phyloP scores from a whole-genome alignment of 768 basidiomycete genomes.

The Tylopilus sp. region DNA sequence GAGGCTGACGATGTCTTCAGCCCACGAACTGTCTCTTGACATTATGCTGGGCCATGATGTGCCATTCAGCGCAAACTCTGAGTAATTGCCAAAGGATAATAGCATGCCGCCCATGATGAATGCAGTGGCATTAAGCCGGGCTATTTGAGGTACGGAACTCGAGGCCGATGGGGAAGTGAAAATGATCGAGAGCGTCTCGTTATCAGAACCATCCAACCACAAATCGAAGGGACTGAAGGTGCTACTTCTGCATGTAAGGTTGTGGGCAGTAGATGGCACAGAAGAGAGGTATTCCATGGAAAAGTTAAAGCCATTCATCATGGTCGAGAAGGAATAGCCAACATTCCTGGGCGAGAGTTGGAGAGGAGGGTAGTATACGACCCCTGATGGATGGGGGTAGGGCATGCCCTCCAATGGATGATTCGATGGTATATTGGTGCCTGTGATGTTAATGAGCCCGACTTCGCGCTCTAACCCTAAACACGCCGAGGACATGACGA shows the following conservation, averaged over 20 bases:
- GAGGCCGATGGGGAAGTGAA: background rate
- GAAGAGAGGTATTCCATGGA: too few species aligned
- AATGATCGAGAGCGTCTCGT: constrained; percentile 10
- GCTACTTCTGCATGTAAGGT: background rate
- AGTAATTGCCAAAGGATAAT: constrained; percentile 2
- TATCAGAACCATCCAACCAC: constrained; percentile 5
- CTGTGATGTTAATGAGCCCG: constrained; percentile 11
- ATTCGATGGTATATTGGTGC: background rate
- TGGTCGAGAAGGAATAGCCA: background rate
- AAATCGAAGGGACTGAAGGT: background rate
- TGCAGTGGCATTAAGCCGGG: too few species aligned
- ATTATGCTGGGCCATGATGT: constrained; percentile 12
- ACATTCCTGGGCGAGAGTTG: background rate
- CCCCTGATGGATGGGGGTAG: too few species aligned
- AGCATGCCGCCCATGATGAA: constrained; percentile 8
- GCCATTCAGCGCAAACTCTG: constrained; percentile 13
- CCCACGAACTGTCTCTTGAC: constrained; percentile 9
- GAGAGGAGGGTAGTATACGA: constrained; percentile 15
- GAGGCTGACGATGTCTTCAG: too few species aligned
- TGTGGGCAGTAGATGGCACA: constrained; percentile 9
- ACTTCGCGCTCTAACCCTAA: background rate
- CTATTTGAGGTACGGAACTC: too few species aligned
- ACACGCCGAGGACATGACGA: constrained; percentile 4
- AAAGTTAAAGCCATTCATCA: constrained; percentile 15
- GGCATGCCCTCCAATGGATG: too few species aligned